Evolutionary conservation across 306 rosid species (phyloP).

Genomic region (Quercus parvula): DNA sequence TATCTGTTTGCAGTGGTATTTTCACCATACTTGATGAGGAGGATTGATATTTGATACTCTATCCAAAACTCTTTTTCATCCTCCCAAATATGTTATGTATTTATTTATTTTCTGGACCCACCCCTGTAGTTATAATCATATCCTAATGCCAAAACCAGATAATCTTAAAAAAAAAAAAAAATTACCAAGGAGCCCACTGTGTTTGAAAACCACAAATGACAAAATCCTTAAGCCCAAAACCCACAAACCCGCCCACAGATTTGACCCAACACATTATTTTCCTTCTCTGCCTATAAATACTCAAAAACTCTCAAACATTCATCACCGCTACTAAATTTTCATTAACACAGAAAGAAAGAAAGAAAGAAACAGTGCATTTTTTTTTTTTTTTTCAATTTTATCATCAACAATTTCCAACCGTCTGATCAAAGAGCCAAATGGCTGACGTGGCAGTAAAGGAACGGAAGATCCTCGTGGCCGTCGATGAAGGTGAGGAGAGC

Average conservation of each 20-base stretch:
- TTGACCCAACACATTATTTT: neutral
- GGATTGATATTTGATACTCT: neutral
- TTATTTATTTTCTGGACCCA: neutral
- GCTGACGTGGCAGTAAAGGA: conserved; percentile 37
- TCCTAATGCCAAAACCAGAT: neutral
- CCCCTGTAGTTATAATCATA: neutral
- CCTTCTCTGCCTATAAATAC: conserved; percentile 1
- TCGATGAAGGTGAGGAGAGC: conserved; percentile 93
- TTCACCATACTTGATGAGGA: neutral
- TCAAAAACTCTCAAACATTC: neutral
- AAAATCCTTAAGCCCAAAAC: conserved; percentile 7
- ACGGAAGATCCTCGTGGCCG: conserved; percentile 76
- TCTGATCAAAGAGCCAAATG: conserved; percentile 21
- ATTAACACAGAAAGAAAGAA: neutral
- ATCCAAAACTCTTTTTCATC: neutral
- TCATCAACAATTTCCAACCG: neutral
- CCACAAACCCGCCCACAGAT: conserved; percentile 46
- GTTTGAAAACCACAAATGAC: conserved; percentile 8
- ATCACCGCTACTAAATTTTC: neutral
- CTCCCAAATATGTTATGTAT: neutral
- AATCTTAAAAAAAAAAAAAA: neutral
- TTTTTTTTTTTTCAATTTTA: too few relatives aligned
- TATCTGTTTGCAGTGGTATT: neutral
- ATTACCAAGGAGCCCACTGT: neutral
- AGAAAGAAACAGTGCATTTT: too few relatives aligned